Conservation (phyloP, 2,329 filamentous ascomycete genomes). For the Phaeoacremonium minimum region DNA sequence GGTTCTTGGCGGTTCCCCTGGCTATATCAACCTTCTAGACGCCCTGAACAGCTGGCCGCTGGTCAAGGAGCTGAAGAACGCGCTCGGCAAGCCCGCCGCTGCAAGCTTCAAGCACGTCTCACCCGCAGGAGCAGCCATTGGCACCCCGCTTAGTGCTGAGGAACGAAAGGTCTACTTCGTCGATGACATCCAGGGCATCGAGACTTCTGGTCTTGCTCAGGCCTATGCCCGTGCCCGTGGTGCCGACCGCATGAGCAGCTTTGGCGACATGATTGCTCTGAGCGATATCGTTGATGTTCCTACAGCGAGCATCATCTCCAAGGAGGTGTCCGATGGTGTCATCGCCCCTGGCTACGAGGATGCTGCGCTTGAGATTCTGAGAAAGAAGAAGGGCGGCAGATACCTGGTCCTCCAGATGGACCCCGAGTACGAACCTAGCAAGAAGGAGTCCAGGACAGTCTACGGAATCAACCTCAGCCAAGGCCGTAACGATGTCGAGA, state of each 20-base stretch:
- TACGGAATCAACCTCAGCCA: constrained; percentile 88
- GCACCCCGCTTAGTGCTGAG: constrained; percentile 75
- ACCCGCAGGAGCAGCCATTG: constrained; percentile 91
- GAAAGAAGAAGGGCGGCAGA: constrained; percentile 97
- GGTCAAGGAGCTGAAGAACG: constrained; percentile 91
- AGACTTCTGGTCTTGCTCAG: constrained; percentile 81
- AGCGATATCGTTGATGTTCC: constrained; percentile 87
- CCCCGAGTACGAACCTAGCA: constrained; percentile 73
- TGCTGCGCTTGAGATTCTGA: constrained; percentile 84
- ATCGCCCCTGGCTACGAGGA: constrained; percentile 84
- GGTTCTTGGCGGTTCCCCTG: constrained; percentile 81
- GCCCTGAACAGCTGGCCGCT: constrained; percentile 95
- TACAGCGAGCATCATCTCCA: constrained; percentile 95
- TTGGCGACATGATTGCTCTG: constrained; percentile 92
- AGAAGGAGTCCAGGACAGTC: constrained; percentile 80
- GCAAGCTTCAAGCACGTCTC: constrained; percentile 99
- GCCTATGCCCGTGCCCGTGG: constrained; percentile 94
- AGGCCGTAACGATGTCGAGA: constrained; percentile 86
- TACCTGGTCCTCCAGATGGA: constrained; percentile 97
- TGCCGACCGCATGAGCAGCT: constrained; percentile 97
- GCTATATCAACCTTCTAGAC: constrained; percentile 97
- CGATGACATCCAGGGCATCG: constrained; percentile 86
- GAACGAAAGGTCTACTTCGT: constrained; percentile 99
- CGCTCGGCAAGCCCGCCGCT: constrained; percentile 82
- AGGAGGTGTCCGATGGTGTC: constrained; percentile 95